Conservation (phyloP, 2,329 filamentous ascomycete genomes). For the Diaporthe citriasiana region DNA sequence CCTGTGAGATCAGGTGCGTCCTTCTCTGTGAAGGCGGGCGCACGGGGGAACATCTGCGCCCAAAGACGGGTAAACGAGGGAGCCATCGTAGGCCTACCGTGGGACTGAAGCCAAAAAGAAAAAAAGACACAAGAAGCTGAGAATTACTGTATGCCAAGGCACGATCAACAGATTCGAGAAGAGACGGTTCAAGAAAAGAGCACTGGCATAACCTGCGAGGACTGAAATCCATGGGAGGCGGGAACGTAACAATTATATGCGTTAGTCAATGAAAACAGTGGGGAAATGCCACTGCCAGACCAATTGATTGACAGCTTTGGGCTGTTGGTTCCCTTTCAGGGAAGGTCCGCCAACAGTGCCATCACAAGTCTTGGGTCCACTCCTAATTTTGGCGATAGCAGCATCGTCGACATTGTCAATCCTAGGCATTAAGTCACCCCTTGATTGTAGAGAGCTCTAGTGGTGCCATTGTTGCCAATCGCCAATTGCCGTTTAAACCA, state of each 20-base stretch:
- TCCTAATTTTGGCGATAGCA: not conserved
- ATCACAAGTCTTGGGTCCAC: not conserved
- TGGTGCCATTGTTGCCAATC: not conserved
- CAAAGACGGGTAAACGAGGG: slow-evolving; percentile 4
- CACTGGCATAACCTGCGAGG: not conserved
- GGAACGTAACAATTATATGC: not conserved
- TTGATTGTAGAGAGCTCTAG: no score
- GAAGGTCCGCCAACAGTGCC: not conserved
- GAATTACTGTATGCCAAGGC: no score
- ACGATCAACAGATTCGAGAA: not conserved
- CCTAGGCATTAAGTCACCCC: not conserved
- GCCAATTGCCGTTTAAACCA: not conserved
- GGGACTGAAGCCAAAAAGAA: not conserved
- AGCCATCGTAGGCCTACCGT: not conserved
- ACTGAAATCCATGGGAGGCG: not conserved
- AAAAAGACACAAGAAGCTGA: not conserved
- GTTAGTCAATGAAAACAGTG: not conserved
- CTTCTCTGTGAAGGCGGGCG: not conserved
- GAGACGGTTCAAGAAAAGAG: not conserved
- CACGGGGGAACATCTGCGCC: slow-evolving; percentile 2
- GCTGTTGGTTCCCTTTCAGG: slow-evolving; percentile 6
- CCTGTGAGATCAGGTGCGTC: not conserved
- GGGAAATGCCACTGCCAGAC: not conserved
- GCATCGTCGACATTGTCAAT: not conserved
- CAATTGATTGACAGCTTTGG: not conserved